Evolutionary conservation across 805 yeast genomes (phyloP).

Genomic region (Candida taoyuanica): DNA sequence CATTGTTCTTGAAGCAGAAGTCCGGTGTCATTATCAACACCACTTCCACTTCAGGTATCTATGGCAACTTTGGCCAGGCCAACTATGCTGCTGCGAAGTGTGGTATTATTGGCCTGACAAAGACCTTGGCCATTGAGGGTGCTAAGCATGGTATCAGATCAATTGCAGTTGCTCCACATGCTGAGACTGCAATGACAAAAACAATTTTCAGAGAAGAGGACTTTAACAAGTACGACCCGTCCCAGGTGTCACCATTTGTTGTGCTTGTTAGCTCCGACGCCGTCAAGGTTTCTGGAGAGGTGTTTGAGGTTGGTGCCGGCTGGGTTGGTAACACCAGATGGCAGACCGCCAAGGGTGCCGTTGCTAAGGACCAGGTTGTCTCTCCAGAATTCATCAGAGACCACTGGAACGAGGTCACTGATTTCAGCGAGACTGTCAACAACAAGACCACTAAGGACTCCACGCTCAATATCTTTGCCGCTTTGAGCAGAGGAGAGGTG

Average conservation of each 20-base stretch:
- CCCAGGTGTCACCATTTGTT: slow-evolving; percentile 86
- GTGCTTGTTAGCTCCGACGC: slow-evolving; percentile 74
- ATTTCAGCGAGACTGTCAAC: slow-evolving; percentile 54
- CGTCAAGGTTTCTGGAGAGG: slow-evolving; percentile 66
- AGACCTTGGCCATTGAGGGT: slow-evolving; percentile 89
- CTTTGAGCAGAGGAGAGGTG: slow-evolving; percentile 39
- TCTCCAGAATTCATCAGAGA: slow-evolving; percentile 70
- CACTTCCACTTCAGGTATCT: slow-evolving; percentile 93
- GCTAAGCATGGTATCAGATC: slow-evolving; percentile 68
- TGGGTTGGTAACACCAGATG: slow-evolving; percentile 95
- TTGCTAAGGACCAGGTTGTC: slow-evolving; percentile 39
- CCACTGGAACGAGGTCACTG: slow-evolving; percentile 59
- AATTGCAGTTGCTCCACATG: slow-evolving; percentile 92
- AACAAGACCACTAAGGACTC: slow-evolving; percentile 69
- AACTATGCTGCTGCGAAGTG: slow-evolving; percentile 93
- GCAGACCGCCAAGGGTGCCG: slow-evolving; percentile 88
- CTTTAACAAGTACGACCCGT: slow-evolving; percentile 78
- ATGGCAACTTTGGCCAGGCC: slow-evolving; percentile 97
- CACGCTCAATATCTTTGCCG: slow-evolving; percentile 68
- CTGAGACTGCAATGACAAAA: slow-evolving; percentile 95
- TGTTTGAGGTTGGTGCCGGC: slow-evolving; percentile 93
- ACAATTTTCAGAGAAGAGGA: slow-evolving; percentile 79
- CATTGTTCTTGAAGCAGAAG: slow-evolving; percentile 71
- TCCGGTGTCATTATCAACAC: slow-evolving; percentile 83
- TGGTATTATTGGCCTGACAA: slow-evolving; percentile 80